Evolutionary conservation across 129 eudicot genomes (phyloP), one percentile per base, ranked within the genome.

Genomic region (Flaveria ramosissima): DNA sequence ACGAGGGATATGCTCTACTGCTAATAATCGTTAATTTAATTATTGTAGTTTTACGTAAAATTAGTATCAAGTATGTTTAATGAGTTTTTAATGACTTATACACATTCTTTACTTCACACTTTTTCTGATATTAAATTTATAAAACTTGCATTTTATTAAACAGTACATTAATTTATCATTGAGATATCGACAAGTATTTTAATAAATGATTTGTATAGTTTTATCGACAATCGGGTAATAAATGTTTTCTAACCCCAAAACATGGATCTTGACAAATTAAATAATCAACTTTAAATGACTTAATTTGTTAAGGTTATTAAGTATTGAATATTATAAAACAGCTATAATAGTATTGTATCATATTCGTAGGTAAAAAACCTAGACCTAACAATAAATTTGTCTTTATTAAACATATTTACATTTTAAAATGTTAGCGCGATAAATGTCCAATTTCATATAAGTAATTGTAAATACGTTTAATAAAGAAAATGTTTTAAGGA

Each of bases 1-100:
- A 21, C 56, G 73, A 45, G 56, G 52, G 56, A 11, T 20, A 23
- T 21, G 57, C 73, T 68, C 39, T 45, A 68, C 42, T 42, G 43
- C 72, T 42, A 46, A 68, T 43, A 19, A 68, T 68, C 1, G 4
- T 17, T 2, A 3, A 13, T 43, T 68, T 16, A 42, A 19, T 3
- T 68, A 17, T 36, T 21, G 3, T 66, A 39, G 1, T 36, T 36
- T 66, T n/a, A 36, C n/a, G 36, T 65, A 7, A 65, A 12, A 2
- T 6, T 36, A 43, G 13, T 7, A 43, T 43, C 1, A 43, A 8
- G 41, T 36, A 36, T 4, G 7, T 36, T 36, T 36, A 36, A 36
- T 36, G 7, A 7, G 41, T 36, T 36, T 27, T 36, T 36, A 4
- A 36, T 6, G 41, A 36, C 7, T 1, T 5, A 6, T 36, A 5